Conservation (phyloP, 768 basidiomycete species). For the Russula vinacea region DNA sequence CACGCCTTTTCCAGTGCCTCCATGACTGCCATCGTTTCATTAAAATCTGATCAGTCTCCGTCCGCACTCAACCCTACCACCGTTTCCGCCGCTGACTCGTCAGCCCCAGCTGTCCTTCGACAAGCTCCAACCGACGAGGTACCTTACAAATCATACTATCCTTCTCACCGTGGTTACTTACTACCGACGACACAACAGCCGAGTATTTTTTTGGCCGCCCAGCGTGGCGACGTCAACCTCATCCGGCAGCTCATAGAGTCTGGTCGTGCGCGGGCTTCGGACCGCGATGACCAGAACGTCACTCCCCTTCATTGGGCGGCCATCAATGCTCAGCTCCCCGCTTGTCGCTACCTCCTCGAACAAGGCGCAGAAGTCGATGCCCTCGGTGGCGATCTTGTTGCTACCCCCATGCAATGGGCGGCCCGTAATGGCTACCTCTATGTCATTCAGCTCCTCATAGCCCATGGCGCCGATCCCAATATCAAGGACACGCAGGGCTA, state of each 20-base stretch:
- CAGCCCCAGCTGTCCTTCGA: conserved; percentile 29
- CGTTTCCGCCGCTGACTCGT: conserved; percentile 47
- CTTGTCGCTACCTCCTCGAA: conserved; percentile 83
- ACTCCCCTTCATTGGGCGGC: conserved; percentile 98
- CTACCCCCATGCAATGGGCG: conserved; percentile 98
- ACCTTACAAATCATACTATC: not conserved
- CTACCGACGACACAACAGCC: conserved; percentile 37
- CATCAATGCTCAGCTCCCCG: conserved; percentile 90
- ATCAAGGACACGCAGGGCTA: conserved; percentile 92
- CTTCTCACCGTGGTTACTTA: not conserved
- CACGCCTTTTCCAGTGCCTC: not conserved
- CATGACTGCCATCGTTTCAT: conserved; percentile 38
- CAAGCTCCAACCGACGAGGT: conserved; percentile 15
- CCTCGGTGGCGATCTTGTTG: conserved; percentile 87
- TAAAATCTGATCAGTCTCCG: conserved; percentile 51
- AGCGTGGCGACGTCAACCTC: conserved; percentile 73
- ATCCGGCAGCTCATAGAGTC: conserved; percentile 68
- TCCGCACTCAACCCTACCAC: conserved; percentile 41
- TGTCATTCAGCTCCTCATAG: conserved; percentile 86
- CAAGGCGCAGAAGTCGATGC: conserved; percentile 95
- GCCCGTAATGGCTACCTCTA: conserved; percentile 96
- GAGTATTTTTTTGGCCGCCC: conserved; percentile 80
- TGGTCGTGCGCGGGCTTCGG: conserved; percentile 65
- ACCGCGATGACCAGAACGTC: conserved; percentile 86
- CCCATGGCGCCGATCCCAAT: conserved; percentile 88